Conservation (phyloP, 2,329 filamentous ascomycete species). For the Cladosporium austrohemisphaericum region DNA sequence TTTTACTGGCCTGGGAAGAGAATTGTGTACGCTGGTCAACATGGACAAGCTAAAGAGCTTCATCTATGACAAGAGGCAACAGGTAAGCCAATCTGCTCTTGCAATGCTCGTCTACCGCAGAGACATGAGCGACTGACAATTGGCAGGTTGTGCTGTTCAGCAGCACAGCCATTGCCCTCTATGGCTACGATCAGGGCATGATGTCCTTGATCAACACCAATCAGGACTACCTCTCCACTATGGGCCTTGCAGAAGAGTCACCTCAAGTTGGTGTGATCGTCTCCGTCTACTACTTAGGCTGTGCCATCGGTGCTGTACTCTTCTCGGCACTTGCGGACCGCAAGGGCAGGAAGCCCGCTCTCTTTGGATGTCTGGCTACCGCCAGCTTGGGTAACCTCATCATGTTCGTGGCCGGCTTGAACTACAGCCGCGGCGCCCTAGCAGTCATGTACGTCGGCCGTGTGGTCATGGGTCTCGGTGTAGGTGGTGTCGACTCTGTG, state of each 20-base stretch:
- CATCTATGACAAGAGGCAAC: slow-evolving; percentile 27
- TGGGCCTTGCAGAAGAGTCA: slow-evolving; percentile 51
- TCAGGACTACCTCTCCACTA: slow-evolving; percentile 53
- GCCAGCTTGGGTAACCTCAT: slow-evolving; percentile 56
- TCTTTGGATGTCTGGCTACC: slow-evolving; percentile 53
- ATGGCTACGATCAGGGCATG: slow-evolving; percentile 45
- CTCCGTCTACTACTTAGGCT: slow-evolving; percentile 61
- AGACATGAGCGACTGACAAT: slow-evolving; percentile 16
- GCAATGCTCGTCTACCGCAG: neutral
- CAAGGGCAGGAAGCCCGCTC: slow-evolving; percentile 52
- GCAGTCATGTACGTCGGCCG: slow-evolving; percentile 50
- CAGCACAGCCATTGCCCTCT: slow-evolving; percentile 52
- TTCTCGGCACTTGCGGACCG: slow-evolving; percentile 55
- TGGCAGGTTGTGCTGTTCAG: slow-evolving; percentile 51
- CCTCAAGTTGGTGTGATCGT: slow-evolving; percentile 58
- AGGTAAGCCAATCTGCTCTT: slow-evolving; percentile 17
- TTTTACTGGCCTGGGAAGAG: neutral
- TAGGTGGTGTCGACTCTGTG: slow-evolving; percentile 59
- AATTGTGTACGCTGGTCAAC: slow-evolving; percentile 1
- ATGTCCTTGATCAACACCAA: slow-evolving; percentile 56
- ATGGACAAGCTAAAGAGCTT: slow-evolving; percentile 25
- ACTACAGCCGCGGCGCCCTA: slow-evolving; percentile 40
- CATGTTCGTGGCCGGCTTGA: slow-evolving; percentile 57
- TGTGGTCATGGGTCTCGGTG: slow-evolving; percentile 54
- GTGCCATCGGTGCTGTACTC: slow-evolving; percentile 53